Evolutionary conservation across 108 stramenopile genomes (phyloP).

Genomic region (Skeletonema potamos): DNA sequence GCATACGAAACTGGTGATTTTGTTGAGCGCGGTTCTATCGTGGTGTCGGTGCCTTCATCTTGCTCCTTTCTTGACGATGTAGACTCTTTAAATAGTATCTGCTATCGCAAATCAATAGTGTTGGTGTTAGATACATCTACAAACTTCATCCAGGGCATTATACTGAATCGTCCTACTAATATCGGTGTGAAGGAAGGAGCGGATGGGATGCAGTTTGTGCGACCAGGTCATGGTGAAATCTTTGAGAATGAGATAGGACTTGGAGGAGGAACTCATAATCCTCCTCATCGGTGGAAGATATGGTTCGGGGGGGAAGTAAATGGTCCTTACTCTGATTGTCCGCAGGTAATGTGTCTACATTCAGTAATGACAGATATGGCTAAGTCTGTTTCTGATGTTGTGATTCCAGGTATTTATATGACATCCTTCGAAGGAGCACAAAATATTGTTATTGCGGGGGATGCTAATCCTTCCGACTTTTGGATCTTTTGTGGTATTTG

Average conservation of each 20-base stretch:
- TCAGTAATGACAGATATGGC: conserved; percentile 25
- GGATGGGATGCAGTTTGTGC: conserved; percentile 29
- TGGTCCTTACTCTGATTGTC: conserved; percentile 40
- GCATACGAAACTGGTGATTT: conserved; percentile 58
- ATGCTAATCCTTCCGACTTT: conserved; percentile 46
- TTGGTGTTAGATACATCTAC: conserved; percentile 62
- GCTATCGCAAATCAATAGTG: conserved; percentile 73
- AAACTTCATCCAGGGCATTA: conserved; percentile 70
- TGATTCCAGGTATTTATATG: conserved; percentile 27
- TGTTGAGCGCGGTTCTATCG: conserved; percentile 59
- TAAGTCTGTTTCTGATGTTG: conserved; percentile 28
- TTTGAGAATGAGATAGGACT: conserved; percentile 25
- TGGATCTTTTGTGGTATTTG: conserved; percentile 51
- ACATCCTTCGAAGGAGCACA: conserved; percentile 45
- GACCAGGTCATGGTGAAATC: conserved; percentile 14
- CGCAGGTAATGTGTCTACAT: conserved; percentile 46
- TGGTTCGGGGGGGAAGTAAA: conserved; percentile 75
- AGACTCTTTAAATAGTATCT: conserved; percentile 52
- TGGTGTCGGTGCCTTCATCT: conserved; percentile 50
- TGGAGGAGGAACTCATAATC: neutral
- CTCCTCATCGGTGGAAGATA: conserved; percentile 49
- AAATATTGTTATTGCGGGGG: conserved; percentile 19
- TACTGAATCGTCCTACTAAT: conserved; percentile 75
- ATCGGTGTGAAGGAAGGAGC: conserved; percentile 36
- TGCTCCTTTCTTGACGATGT: conserved; percentile 24